Conservation (phyloP, 2,329 filamentous ascomycete species). For the Phialophora macrospora region DNA sequence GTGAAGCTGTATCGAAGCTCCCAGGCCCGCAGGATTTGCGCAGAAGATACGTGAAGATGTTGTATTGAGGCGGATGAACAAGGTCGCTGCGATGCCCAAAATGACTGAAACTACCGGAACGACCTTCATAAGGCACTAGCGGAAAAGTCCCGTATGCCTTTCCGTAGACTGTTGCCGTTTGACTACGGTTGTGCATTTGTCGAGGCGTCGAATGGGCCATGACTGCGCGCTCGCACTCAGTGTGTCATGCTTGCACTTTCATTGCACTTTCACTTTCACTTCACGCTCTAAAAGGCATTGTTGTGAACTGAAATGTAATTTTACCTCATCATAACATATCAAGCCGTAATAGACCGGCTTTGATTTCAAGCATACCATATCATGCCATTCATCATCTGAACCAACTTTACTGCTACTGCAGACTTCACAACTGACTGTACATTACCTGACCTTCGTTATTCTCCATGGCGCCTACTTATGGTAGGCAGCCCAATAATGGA, state of each 20-base stretch:
- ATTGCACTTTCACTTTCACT: too few relatives aligned
- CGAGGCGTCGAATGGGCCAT: not conserved
- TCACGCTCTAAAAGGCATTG: too few relatives aligned
- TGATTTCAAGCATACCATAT: too few relatives aligned
- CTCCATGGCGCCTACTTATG: slow-evolving; percentile 65
- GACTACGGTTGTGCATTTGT: not conserved
- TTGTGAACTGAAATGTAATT: too few relatives aligned
- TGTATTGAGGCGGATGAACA: not conserved
- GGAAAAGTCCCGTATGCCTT: not conserved
- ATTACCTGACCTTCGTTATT: too few relatives aligned
- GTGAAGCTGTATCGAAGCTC: not conserved
- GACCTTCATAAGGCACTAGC: not conserved
- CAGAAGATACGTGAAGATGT: not conserved
- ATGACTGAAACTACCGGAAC: not conserved
- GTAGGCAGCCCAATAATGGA: slow-evolving; percentile 62
- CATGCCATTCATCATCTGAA: slow-evolving; percentile 26
- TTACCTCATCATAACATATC: too few relatives aligned
- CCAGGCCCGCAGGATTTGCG: not conserved
- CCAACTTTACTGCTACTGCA: slow-evolving; percentile 11
- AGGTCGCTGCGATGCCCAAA: not conserved
- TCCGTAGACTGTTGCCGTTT: not conserved
- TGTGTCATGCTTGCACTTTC: too few relatives aligned
- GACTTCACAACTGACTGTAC: slow-evolving; percentile 3
- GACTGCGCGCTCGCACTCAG: too few relatives aligned
- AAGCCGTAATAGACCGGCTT: too few relatives aligned